Conservation (phyloP, 306 rosid species). For the Begonia loranthoides region DNA sequence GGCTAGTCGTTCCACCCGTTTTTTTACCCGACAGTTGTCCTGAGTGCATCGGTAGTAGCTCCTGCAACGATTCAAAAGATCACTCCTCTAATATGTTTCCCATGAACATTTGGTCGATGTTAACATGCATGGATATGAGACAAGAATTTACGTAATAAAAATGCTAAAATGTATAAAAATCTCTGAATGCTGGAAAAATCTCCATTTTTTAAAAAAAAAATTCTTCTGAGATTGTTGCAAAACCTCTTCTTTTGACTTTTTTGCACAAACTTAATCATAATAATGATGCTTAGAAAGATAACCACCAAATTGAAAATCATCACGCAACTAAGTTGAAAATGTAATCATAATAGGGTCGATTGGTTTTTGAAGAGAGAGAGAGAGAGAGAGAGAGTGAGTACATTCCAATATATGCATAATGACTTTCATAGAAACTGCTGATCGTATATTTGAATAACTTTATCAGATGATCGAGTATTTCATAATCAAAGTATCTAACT, state of each 20-base stretch:
- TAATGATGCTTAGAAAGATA: no score
- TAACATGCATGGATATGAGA: background rate
- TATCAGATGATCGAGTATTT: no score
- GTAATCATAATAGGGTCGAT: no score
- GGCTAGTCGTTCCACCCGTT: conserved; percentile 74
- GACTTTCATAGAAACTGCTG: no score
- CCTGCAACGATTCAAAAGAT: conserved; percentile 20
- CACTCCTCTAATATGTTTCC: background rate
- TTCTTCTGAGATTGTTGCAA: background rate
- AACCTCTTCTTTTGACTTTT: no score
- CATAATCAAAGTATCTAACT: background rate
- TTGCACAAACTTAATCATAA: no score
- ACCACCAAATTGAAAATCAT: no score
- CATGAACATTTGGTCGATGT: background rate
- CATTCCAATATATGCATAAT: no score
- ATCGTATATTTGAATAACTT: no score
- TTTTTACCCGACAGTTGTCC: conserved; percentile 88
- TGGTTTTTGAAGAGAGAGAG: background rate
- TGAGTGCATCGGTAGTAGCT: conserved; percentile 94
- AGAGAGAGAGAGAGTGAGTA: background rate
- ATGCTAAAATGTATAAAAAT: background rate
- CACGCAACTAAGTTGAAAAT: no score
- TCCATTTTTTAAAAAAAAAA: background rate
- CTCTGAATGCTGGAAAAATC: background rate
- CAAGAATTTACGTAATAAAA: background rate